These are phyloP conservation scores for Sphagnurus paluster DNA, from an alignment of 1,284 basidiomycete genomes.

Conservation along the genomic window DNA sequence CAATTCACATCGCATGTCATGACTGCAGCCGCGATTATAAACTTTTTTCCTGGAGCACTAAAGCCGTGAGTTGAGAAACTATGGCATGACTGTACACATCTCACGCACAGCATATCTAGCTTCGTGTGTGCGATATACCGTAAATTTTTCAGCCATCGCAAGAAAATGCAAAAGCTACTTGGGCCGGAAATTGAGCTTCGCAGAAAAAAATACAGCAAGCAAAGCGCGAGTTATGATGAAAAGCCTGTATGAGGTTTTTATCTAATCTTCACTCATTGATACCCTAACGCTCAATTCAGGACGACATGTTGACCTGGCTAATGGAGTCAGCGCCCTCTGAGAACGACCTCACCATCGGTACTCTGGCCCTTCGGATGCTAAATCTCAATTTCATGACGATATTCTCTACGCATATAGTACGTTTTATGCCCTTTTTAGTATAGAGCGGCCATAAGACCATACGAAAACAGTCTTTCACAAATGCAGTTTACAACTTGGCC, in stretches of 20 bases:
- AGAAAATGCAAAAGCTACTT: constrained; percentile 30
- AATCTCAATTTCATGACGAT: constrained; percentile 37
- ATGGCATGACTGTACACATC: neutral
- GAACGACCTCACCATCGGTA: constrained; percentile 28
- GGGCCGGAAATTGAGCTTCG: constrained; percentile 30
- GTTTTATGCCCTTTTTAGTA: neutral
- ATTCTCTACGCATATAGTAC: constrained; percentile 12
- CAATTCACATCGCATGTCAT: constrained; percentile 21
- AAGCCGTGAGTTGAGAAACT: constrained; percentile 28
- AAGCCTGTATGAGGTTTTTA: constrained; percentile 9
- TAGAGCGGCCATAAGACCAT: neutral
- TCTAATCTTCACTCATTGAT: neutral
- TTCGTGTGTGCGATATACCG: constrained; percentile 20
- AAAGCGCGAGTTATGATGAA: constrained; percentile 7
- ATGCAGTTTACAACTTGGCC: constrained; percentile 38
- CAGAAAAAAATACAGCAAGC: constrained; percentile 12
- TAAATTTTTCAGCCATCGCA: constrained; percentile 27
- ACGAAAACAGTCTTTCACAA: constrained; percentile 31
- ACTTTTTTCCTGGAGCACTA: constrained; percentile 25
- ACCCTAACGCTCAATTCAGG: constrained; percentile 13
- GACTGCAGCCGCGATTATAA: constrained; percentile 19
- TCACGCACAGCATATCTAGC: neutral
- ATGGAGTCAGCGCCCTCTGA: constrained; percentile 37
- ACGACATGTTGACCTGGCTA: constrained; percentile 46
- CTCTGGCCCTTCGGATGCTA: constrained; percentile 38